Evolutionary conservation across 2,329 filamentous ascomycete genomes (phyloP), one percentile per base, ranked within the genome.

Genomic region (Fusarium secorum): DNA sequence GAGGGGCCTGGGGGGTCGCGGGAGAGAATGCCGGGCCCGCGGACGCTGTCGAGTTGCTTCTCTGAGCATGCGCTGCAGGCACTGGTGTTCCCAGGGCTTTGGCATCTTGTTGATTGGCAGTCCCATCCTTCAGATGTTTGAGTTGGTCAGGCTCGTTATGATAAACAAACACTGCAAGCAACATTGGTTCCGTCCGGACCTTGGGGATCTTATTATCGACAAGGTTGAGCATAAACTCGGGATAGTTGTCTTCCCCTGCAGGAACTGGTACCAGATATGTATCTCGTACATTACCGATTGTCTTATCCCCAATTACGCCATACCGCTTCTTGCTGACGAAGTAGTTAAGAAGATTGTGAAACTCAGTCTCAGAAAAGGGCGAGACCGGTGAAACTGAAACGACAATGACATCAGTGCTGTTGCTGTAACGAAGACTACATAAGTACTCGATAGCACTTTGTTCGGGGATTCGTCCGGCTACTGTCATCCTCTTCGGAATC

Each of bases 241-340:
- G 95, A 45, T 95, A 88, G 53, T 87, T 88, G 36, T 84, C 85
- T 30, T 88, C 85, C 30, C 93, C 94, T 9, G 90, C 87, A 35
- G 94, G 89, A 8, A 98, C 89, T 0, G 96, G 95, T 14, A 98
- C 91, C 35, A 98, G 87, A 79, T 98, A 98, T 3, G 95, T 93
- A 78, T 98, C 95, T 65, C 94, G 91, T 52, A 98, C 92, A 66
- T 94, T 91, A 24, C 89, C 87, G 33, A 90, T 82, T 2, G 88
- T 87, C 79, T 93, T 92, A 77, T 95, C 93, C 18, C 91, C 91
- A 11, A 98, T 87, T 3, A 98, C 95, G 24, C 94, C 95, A 79
- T 97, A 99, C 36, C 94, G 88, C 71, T 92, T 88, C 77, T 95
- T 93, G 54, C 86, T 87, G 44, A 90, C 85, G 78, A 99, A 98